These are phyloP conservation scores for Fusarium lateritium DNA, from an alignment of 2,329 filamentous ascomycete genomes.

Conservation along the genomic window DNA sequence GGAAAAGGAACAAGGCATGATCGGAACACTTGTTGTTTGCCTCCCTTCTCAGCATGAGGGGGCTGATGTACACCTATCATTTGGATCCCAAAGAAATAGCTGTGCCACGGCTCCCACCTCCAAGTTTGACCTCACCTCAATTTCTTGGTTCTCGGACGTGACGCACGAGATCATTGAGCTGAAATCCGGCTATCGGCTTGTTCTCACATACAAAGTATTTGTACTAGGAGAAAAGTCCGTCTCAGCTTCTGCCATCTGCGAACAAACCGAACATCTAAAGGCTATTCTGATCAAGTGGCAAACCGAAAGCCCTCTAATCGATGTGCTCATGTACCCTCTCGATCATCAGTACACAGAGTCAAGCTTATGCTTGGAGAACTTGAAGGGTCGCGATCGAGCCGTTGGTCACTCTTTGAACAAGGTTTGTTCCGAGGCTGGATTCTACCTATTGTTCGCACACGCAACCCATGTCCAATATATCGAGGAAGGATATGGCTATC, in stretches of 20 bases:
- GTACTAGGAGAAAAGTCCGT: background rate
- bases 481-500: background rate
- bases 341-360: slow-evolving; percentile 25
- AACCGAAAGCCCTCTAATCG: background rate
- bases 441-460: slow-evolving; percentile 29
- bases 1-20: slow-evolving; percentile 15
- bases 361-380: slow-evolving; percentile 21
- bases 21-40: slow-evolving; percentile 26
- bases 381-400: slow-evolving; percentile 26
- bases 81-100: slow-evolving; percentile 3
- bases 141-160: slow-evolving; percentile 34
- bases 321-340: slow-evolving; percentile 20
- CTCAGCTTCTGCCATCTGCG: slow-evolving; percentile 2
- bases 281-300: slow-evolving; percentile 10
- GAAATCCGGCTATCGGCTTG: slow-evolving; percentile 27
- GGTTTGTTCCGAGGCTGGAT: slow-evolving; percentile 20
- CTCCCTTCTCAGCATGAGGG: slow-evolving; percentile 32
- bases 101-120: slow-evolving; percentile 22
- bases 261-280: slow-evolving; percentile 9
- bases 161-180: slow-evolving; percentile 14
- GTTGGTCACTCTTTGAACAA: slow-evolving; percentile 9
- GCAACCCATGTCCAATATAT: slow-evolving; percentile 1
- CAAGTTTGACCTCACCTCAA: slow-evolving; percentile 25
- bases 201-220: slow-evolving; percentile 36
- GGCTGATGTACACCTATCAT: slow-evolving; percentile 20